A percentile compares a stretch with the other conserved stretches of the same genome.
Evolutionary conservation across 2,329 filamentous ascomycete species (phyloP).

Genomic region (Exophiala oligosperma): DNA sequence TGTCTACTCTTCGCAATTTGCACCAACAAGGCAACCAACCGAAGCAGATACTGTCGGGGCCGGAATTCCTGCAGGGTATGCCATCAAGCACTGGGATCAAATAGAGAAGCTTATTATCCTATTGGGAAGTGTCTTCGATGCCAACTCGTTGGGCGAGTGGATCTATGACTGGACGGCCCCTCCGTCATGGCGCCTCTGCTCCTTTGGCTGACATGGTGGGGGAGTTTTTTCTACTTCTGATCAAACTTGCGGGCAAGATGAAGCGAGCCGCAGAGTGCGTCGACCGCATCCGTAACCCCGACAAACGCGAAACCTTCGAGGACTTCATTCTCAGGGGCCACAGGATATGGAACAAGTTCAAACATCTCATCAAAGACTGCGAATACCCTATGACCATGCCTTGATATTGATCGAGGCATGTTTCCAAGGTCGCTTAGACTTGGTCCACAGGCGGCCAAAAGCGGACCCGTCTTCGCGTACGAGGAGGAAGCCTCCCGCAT

Average conservation of each 20-base stretch:
- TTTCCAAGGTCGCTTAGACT: no score
- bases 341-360: conserved; percentile 80
- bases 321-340: conserved; percentile 91
- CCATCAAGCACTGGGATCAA: conserved; percentile 97
- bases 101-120: conserved; percentile 91
- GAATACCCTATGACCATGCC: conserved; percentile 97
- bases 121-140: conserved; percentile 92
- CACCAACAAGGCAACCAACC: conserved; percentile 53
- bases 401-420: no score
- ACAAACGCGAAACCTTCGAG: conserved; percentile 77
- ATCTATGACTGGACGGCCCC: conserved; percentile 99
- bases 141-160: conserved; percentile 97
- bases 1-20: conserved; percentile 29
- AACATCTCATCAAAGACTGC: conserved; percentile 83
- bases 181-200: conserved; percentile 76
- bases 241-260: conserved; percentile 90
- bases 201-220: conserved; percentile 89
- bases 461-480: no score
- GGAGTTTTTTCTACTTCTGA: conserved; percentile 91
- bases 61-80: conserved; percentile 85
- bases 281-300: conserved; percentile 67
- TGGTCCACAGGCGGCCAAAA: no score
- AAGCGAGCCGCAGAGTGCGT: conserved; percentile 83
- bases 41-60: conserved; percentile 64
- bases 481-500: no score